phyloP scores from a whole-genome alignment of 129 eudicot genomes.

The Artemisia tridentata region DNA sequence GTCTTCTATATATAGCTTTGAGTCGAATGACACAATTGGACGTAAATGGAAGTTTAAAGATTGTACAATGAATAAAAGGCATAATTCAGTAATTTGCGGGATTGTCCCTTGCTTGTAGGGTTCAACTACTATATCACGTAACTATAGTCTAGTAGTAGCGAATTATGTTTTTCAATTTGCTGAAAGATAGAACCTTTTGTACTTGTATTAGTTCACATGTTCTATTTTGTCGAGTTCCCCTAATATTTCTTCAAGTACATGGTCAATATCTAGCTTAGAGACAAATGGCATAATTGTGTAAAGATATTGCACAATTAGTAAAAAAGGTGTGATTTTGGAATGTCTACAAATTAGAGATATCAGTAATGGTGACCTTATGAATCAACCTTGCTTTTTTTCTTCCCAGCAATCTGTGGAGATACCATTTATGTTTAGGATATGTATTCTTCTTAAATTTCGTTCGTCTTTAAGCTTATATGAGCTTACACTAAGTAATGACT shows the following conservation, averaged over 20 bases:
- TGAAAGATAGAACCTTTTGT: background rate
- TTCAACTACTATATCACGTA: background rate
- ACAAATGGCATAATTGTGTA: constrained; percentile 1
- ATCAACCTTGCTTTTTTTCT: background rate
- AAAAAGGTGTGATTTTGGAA: constrained; percentile 6
- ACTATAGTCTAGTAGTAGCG: background rate
- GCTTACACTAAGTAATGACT: no score
- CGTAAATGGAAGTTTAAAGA: background rate
- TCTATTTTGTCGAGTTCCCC: background rate
- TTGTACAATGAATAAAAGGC: background rate
- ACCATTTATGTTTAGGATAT: no score
- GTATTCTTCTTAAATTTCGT: no score
- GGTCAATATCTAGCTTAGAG: constrained; percentile 1
- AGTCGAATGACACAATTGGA: background rate
- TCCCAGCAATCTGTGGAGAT: background rate
- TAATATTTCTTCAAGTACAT: background rate
- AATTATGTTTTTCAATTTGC: constrained; percentile 2
- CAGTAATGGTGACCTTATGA: background rate
- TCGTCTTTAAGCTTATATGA: no score
- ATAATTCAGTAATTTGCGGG: background rate
- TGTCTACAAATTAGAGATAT: background rate
- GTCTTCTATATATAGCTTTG: constrained; percentile 11
- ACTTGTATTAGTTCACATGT: background rate
- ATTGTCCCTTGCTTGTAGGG: constrained; percentile 14
- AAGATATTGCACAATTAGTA: constrained; percentile 9